Base-by-base conservation (phyloP, 1,284 basidiomycete genomes). In the Earliella scabrosa region DNA sequence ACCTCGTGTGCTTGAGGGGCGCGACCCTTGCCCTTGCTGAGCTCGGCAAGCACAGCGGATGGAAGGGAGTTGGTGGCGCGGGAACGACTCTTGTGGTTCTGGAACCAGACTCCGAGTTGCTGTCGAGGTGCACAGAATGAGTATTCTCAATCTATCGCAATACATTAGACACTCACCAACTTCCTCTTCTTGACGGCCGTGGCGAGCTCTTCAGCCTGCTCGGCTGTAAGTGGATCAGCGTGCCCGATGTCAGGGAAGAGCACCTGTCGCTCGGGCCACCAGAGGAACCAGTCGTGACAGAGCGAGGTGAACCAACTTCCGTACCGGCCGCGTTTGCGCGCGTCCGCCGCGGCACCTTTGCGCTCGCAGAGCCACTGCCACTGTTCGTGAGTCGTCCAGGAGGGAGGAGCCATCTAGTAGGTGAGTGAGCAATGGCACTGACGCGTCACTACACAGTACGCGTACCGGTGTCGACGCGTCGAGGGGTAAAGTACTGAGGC, bases 1-100 rank as follows among this genome's bases (percentile, higher is more conserved):
- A 52, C 43, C 29, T 52, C 50, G 5, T 34, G 8, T 11, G n/a
- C 26, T 1, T 52, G 50, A 31, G 50, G 50, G 11, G 43, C 43
- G 2, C 50, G 50, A 1, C 24, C 24, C 9, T 45, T n/a, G 18
- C 31, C 44, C 16, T 45, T 20, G 9, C n/a, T 13, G 41, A 21
- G 31, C 16, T 14, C 2, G 41, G 41, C 43, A 3, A 14, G 4
- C 26, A 45, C 32, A 10, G 32, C 32, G 9, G 32, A 16, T n/a
- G 32, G n/a, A 10, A 10, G 13, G 13, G 9, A 10, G 32, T 34
- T 10, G 9, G 39, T 45, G 43, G 21, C 20, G 43, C 6, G 27
- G 43, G 18, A 38, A 27, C 20, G 40, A 23, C 10, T 24, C 3
- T 24, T 21, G 5, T 52, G 34, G 44, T 52, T 52, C 1, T 38